Evolutionary conservation across 257 asterid genomes (phyloP), one percentile per base, ranked within the genome.

Genomic region (Datura wrightii): DNA sequence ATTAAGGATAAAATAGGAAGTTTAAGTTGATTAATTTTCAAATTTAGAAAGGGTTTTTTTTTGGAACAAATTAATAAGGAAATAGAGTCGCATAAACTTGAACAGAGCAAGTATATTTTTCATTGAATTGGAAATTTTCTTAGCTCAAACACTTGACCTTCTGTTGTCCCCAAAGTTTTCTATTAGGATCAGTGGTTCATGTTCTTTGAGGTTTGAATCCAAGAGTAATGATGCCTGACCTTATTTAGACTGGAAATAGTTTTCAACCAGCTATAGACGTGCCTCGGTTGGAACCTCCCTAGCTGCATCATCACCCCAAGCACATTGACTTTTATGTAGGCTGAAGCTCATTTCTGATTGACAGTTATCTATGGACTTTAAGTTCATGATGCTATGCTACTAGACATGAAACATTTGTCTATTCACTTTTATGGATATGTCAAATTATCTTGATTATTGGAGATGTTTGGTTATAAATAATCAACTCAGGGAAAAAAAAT

Each of bases 401-500:
- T 24, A 71, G 79, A 52, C 48, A 76, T 31, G 46, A 76, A 76
- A 70, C 36, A 9, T 70, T 70, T 76, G 62, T 13, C 44, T 50
- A 24, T 31, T 50, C 82, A 10, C 59, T 50, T 48, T 24, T 76
- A 76, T 31, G 46, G 63, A 52, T 78, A 78, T 78, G 63, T 74
- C 46, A 52, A 78, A 78, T 52, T 15, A 15, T 76, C 82, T 50
- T 31, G 24, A 50, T 76, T 52, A 41, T 76, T 24, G 48, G 82
- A 52, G 63, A 76, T 52, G 15, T 78, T 76, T 52, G 82, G 62
- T 34, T 50, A 78, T 31, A 34, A 34, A 78, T 52, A 50, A 78
- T 78, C 63, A 50, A 76, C 63, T 7, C 14, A 13, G 15, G 19
- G 14, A 2, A 36, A 52, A 15, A 7, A 31, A 13, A 6, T 48